Evolutionary conservation across 306 rosid genomes (phyloP), one percentile per base, ranked within the genome.

Genomic region (Fagus sylvatica): DNA sequence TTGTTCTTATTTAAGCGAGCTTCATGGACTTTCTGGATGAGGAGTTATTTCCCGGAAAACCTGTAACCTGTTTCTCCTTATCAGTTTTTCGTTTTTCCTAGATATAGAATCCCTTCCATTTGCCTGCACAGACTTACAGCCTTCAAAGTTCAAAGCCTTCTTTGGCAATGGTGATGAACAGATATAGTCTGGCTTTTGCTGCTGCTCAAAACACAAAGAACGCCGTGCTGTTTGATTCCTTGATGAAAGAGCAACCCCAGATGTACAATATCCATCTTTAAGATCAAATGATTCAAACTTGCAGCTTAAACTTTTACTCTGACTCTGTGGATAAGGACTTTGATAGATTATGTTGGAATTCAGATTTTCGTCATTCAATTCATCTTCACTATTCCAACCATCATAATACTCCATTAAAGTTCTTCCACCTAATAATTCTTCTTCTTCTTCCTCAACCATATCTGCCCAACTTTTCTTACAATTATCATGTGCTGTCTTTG

Each of bases 391-490:
- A 16, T 64, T 22, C 82, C 71, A 68, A 55, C 74, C 69, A 70
- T 55, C 87, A 66, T 75, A 70, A 60, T 62, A 56, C 57, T 69
- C 78, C 3, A 51, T 32, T 67, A 62, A 17, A 59, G 53, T 71
- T 64, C 62, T 53, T 76, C 76, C 84, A 13, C 72, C 37, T 37
- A 74, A 73, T 41, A 86, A 40, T 5, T 68, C 78, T 6, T 77
- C 28, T 39, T 84, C 96, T 61, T 91, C 98, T 86, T 94, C 99
- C 86, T 95, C 98, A 13, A 72, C 97, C 82, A 93, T 84, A 70
- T 95, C 99, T 69, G 99, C 99, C 99, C 99, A 95, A 53, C 99
- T 93, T 80, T 91, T 95, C 91, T 88, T 87, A 16, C 66, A 65
- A 42, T 56, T 71, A 10, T 88, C 73, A 37, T 61, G 34, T 5